Conservation (phyloP, 495 filamentous ascomycete species). For the Aspergillus olivimuriae region DNA sequence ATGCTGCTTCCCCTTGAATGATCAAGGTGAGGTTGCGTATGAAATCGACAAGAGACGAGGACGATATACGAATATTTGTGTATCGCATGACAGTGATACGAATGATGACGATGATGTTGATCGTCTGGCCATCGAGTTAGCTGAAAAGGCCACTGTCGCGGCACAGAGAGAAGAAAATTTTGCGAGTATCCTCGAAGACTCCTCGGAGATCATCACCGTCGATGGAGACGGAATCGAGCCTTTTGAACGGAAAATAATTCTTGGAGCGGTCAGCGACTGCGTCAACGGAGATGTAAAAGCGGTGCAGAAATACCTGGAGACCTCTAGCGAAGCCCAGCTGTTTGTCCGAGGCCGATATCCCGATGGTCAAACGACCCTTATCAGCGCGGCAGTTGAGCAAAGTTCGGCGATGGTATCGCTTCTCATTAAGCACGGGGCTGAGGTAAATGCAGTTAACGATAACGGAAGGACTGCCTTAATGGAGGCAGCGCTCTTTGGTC, state of each 20-base stretch:
- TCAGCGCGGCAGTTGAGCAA: conserved; percentile 2
- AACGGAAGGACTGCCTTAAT: conserved; percentile 10
- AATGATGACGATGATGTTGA: not conserved
- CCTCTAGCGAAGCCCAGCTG: conserved; percentile 3
- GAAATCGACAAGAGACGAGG: conserved; percentile 14
- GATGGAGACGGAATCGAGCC: conserved; percentile 5
- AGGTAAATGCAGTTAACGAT: conserved; percentile 7
- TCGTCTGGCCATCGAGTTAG: not conserved
- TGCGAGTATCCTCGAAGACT: conserved; percentile 7
- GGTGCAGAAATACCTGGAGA: conserved; percentile 8
- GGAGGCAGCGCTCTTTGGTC: conserved; percentile 8
- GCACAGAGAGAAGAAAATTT: conserved; percentile 6
- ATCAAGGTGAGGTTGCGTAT: conserved; percentile 8
- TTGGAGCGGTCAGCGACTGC: conserved; percentile 3
- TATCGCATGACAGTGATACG: conserved; percentile 3
- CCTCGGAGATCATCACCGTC: conserved; percentile 6
- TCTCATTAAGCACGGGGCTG: conserved; percentile 4
- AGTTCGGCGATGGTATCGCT: conserved; percentile 6
- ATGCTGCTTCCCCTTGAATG: conserved; percentile 10
- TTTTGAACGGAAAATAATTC: conserved; percentile 7
- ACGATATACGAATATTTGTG: conserved; percentile 10
- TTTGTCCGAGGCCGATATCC: conserved; percentile 6
- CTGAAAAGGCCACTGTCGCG: conserved; percentile 4
- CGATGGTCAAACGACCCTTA: conserved; percentile 9
- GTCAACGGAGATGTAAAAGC: not conserved